Base-by-base conservation (phyloP, 176 grass and related monocot genomes). In the Alloteropsis semialata region DNA sequence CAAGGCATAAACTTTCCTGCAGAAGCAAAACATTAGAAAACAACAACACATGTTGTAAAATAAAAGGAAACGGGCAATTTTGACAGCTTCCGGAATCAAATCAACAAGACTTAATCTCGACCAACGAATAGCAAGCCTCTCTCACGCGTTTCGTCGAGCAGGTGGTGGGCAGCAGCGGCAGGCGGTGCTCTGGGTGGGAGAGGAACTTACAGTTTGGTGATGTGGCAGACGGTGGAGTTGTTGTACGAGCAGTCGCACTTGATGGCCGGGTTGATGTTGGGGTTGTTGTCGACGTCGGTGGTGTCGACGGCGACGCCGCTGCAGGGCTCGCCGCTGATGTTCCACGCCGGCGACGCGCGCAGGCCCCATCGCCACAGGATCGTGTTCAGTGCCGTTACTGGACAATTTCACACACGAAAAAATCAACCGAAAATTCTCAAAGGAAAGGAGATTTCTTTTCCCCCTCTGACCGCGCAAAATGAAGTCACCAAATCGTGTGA, bases 1-100 rank as follows among this genome's bases (percentile, higher is more conserved):
- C 64, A 92, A 58, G 0, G 65, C 70, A 29, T 60, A 72, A 6
- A 88, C 88, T 63, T 34, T 92, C 74, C 93, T 92, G 87, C 63
- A 58, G 45, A 32, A 53, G 71, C 19, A 75, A 75, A 36, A 34
- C 28, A 70, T 36, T 10, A 48, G 9, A 69, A 42, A 70, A 21
- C 24, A 37, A 19, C 5, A 21, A 14, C 28, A 22, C 27, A 0
- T 6, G 0, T 10, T 25, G 6, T 21, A 69, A 18, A 69, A 42
- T 42, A 25, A 24, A 42, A 42, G 21, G 34, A 38, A 41, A 42
- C 5, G 38, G 65, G 38, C 10, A 68, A 43, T 25, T 21, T 15
- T 43, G 22, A 7, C 65, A 66, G 8, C 21, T 5, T 68, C 36
- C 19, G 25, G 21, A 25, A 39, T 39, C 19, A 67, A 7, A 64